Conservation (phyloP, 306 rosid species). For the Castanea mollissima region DNA sequence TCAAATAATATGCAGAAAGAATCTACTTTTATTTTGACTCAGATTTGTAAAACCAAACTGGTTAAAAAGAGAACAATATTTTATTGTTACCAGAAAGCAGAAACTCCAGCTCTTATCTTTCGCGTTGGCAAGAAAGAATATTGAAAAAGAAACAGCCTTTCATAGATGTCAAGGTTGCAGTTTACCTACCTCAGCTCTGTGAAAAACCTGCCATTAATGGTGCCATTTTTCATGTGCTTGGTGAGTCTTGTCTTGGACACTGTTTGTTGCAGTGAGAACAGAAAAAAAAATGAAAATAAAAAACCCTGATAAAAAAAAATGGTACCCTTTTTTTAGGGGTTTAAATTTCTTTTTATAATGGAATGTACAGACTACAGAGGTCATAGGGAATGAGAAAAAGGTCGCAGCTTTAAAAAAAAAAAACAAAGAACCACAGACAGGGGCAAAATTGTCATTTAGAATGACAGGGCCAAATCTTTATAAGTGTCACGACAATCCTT, state of each 20-base stretch:
- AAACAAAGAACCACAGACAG: background rate
- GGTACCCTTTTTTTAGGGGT: background rate
- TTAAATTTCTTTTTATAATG: background rate
- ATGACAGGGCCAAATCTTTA: background rate
- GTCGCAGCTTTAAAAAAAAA: slow-evolving; percentile 14
- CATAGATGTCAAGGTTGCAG: slow-evolving; percentile 52
- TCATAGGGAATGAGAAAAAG: background rate
- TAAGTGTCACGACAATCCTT: background rate
- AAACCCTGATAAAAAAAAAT: slow-evolving; percentile 20
- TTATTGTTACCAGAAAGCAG: slow-evolving; percentile 2
- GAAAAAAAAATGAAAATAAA: background rate
- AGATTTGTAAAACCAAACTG: slow-evolving; percentile 11
- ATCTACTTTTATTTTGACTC: slow-evolving; percentile 17
- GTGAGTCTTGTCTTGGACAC: slow-evolving; percentile 16
- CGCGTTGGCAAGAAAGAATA: slow-evolving; percentile 15
- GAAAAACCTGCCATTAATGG: slow-evolving; percentile 34
- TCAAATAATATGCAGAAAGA: slow-evolving; percentile 5
- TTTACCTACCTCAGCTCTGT: slow-evolving; percentile 55
- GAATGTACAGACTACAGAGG: background rate
- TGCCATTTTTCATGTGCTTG: slow-evolving; percentile 29
- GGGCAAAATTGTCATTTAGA: slow-evolving; percentile 10
- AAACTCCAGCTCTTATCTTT: slow-evolving; percentile 1
- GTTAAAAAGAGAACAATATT: background rate
- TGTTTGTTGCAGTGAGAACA: slow-evolving; percentile 15
- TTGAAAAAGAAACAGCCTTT: slow-evolving; percentile 22